Conservation (phyloP, 352 stramenopile species). For the Phytopythium chamaehyphon region DNA sequence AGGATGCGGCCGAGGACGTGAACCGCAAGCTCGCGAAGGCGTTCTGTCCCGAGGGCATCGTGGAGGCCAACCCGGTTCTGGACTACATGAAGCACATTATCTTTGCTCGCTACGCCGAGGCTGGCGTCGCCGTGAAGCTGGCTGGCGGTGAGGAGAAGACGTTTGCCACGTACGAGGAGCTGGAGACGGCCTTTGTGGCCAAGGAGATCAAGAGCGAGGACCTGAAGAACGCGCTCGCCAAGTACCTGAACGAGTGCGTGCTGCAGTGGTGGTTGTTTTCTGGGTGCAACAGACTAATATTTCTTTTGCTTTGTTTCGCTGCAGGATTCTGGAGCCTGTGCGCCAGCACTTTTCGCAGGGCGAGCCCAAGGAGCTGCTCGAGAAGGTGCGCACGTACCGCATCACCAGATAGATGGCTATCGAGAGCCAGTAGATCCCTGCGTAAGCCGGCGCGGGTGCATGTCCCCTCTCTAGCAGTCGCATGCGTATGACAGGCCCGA, state of each 20-base stretch:
- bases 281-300: slow-evolving; percentile 2
- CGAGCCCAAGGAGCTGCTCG: slow-evolving; percentile 94
- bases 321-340: slow-evolving; percentile 94
- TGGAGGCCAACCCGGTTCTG: slow-evolving; percentile 93
- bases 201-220: slow-evolving; percentile 91
- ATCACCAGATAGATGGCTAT: slow-evolving; percentile 77
- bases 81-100: slow-evolving; percentile 99
- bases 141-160: slow-evolving; percentile 50
- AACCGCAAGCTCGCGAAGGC: slow-evolving; percentile 98
- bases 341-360: slow-evolving; percentile 95
- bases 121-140: slow-evolving; percentile 51
- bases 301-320: slow-evolving; percentile 5
- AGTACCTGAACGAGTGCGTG: slow-evolving; percentile 91
- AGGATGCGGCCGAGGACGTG: slow-evolving; percentile 93
- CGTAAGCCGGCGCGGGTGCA: background rate
- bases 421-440: background rate
- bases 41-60: slow-evolving; percentile 91
- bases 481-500: too few species aligned
- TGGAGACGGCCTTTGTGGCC: slow-evolving; percentile 90
- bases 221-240: slow-evolving; percentile 91
- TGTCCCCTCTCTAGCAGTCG: background rate
- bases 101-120: slow-evolving; percentile 70
- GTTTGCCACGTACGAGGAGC: slow-evolving; percentile 87
- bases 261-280: slow-evolving; percentile 5
- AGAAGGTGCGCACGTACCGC: slow-evolving; percentile 96